Conservation (phyloP, 257 asterid species). For the Solanum verrucosum region DNA sequence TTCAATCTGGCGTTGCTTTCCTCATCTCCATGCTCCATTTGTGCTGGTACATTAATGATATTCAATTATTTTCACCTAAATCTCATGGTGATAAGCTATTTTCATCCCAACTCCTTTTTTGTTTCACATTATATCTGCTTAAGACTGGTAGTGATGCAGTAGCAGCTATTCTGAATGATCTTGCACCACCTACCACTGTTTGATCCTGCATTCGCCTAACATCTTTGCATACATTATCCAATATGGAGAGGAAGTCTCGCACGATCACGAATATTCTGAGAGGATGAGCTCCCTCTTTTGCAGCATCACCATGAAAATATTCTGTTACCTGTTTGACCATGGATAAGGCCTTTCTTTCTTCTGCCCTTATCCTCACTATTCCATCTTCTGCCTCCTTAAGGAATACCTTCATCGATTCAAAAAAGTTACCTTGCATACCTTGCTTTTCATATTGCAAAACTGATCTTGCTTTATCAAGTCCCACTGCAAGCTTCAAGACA, state of each 20-base stretch:
- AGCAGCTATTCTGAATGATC: slow-evolving; percentile 73
- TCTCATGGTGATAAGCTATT: slow-evolving; percentile 39
- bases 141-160: slow-evolving; percentile 58
- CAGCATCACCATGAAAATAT: slow-evolving; percentile 89
- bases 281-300: slow-evolving; percentile 96
- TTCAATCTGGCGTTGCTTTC: background rate
- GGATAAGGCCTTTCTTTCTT: slow-evolving; percentile 49
- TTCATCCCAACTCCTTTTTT: slow-evolving; percentile 29
- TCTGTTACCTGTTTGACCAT: slow-evolving; percentile 76
- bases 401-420: slow-evolving; percentile 60
- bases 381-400: slow-evolving; percentile 57
- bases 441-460: slow-evolving; percentile 49
- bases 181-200: slow-evolving; percentile 63
- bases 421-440: slow-evolving; percentile 50
- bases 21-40: background rate
- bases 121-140: slow-evolving; percentile 41
- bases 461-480: slow-evolving; percentile 63
- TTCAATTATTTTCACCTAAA: background rate
- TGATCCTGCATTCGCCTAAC: slow-evolving; percentile 75
- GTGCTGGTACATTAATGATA: background rate
- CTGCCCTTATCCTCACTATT: slow-evolving; percentile 45
- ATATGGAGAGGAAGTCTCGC: slow-evolving; percentile 65
- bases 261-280: slow-evolving; percentile 79
- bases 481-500: slow-evolving; percentile 71
- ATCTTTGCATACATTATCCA: slow-evolving; percentile 83